Base-by-base conservation (phyloP, 352 stramenopile species). In the Phytophthora pinifolia region DNA sequence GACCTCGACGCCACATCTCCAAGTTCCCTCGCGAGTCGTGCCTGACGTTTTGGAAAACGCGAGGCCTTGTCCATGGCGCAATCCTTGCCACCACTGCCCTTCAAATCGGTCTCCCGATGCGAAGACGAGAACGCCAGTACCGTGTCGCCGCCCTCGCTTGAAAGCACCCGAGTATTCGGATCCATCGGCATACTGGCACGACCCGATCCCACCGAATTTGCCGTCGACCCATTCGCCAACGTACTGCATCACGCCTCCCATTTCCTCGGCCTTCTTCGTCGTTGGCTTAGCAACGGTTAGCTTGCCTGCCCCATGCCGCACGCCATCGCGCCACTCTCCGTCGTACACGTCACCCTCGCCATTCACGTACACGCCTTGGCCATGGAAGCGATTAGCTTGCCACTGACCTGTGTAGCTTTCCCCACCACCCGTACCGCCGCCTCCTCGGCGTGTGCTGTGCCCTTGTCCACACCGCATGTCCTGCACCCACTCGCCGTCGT, bases 161-260 rank as follows among this genome's bases (percentile, higher is more conserved):
- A 87, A 98, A 1, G 54, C 54, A 0, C 95, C 95, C 6, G 86
- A 92, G 55, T 97, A 98, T 29, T 97, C 68, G 44, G 89, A 86
- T 18, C 87, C 90, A 60, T 98, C 87, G 34, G 65, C 52, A 39
- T 96, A 96, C 32, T 88, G 61, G 6, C 88, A 85, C 0, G 79
- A 96, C 6, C 95, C 95, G 1, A 73, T 76, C 17, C 91, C 88
- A 36, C 96, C 65, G 36, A 88, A 88, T 14, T 70, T 72, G 2
- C 74, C 72, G 27, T 72, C 60, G 13, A 46, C 29, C 72, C 83
- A 94, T 57, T 91, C 83, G 7, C 80, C 85, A 29, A 79, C 68
- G 46, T 86, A 89, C 44, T 81, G 65, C n/a, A 79, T 76, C 4
- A 88, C 31, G 10, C 73, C 72, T 31, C 70, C 68, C 61, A 77